Conservation (phyloP, 2,329 filamentous ascomycete species). For the Parastagonospora avenae region DNA sequence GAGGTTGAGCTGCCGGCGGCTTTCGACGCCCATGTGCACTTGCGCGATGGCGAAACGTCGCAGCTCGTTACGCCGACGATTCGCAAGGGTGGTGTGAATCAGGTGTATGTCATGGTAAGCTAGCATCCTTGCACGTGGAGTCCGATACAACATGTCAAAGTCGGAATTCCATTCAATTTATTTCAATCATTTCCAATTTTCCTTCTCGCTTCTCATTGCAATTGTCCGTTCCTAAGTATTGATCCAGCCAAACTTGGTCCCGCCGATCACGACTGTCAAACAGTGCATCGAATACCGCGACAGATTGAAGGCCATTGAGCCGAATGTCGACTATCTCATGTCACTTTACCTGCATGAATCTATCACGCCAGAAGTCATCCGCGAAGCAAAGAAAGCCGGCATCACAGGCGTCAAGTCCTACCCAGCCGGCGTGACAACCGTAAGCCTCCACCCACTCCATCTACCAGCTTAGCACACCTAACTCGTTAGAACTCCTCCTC, state of each 20-base stretch:
- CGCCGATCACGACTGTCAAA: constrained; percentile 56
- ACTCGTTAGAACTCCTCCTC: constrained; percentile 60
- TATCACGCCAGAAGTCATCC: constrained; percentile 62
- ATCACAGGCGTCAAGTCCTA: constrained; percentile 77
- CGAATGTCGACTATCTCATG: constrained; percentile 58
- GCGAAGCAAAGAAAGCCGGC: constrained; percentile 73
- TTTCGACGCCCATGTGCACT: constrained; percentile 58
- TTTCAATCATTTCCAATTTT: not conserved
- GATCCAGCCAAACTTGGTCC: constrained; percentile 55
- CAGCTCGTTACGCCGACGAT: constrained; percentile 58
- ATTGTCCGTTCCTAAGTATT: not conserved
- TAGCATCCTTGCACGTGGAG: constrained; percentile 2
- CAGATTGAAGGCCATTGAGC: constrained; percentile 52
- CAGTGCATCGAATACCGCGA: constrained; percentile 54
- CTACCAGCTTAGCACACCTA: not conserved
- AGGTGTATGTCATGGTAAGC: constrained; percentile 60
- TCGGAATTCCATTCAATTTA: not conserved
- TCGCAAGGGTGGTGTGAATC: constrained; percentile 57
- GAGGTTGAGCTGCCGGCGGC: constrained; percentile 55
- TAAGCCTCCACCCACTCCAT: constrained; percentile 10
- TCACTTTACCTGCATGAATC: constrained; percentile 57
- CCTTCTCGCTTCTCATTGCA: not conserved
- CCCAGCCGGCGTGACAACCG: constrained; percentile 52
- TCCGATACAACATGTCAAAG: too few species aligned
- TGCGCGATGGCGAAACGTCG: constrained; percentile 59